Base-by-base conservation (phyloP, 441 rosid genomes). In the Bocquillonia castaneifolia region DNA sequence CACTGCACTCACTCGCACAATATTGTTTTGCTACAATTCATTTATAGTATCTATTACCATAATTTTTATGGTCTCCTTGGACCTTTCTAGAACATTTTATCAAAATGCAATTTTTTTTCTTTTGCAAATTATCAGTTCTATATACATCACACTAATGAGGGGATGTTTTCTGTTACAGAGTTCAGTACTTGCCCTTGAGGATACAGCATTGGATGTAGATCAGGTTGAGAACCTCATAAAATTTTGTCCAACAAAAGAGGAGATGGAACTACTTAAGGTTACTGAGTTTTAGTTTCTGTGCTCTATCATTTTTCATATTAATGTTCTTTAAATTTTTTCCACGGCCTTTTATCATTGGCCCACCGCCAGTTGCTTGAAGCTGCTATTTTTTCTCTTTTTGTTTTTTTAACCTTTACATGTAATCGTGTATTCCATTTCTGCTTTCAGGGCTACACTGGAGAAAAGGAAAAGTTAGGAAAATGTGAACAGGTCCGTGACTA, bases 221-320 rank as follows among this genome's bases (percentile, higher is more conserved):
- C 98, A 91, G 77, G 92, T 91, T 56, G 97, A 93, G 72, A 91
- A 91, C 76, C 86, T 93, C 68, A 86, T 93, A 65, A 91, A 91
- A 77, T 89, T 91, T 76, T 88, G 89, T 76, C 98, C 97, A 47
- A 88, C 96, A 62, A 89, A 85, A 80, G 98, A 93, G 76, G 98
- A 93, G 82, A 88, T 88, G 85, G 98, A 93, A 66, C 78, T 81
- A 64, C 85, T 91, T 26, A 91, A 91, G 96, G 98, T 55, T 65
- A 63, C 29, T 25, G n/a, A 50, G 0, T 6, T 50, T 65, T 50
- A 36, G 29, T 6, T 42, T 22, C 63, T 55, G 32, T 66, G 28
- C 23, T 60, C 52, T 52, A 32, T 66, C 20, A 1, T 39, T 5
- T 7, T 6, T 66, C 48, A 36, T 69, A 20, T 7, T 54, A 25